phyloP scores from a whole-genome alignment of 345 rosid genomes.

The Populus tremula region DNA sequence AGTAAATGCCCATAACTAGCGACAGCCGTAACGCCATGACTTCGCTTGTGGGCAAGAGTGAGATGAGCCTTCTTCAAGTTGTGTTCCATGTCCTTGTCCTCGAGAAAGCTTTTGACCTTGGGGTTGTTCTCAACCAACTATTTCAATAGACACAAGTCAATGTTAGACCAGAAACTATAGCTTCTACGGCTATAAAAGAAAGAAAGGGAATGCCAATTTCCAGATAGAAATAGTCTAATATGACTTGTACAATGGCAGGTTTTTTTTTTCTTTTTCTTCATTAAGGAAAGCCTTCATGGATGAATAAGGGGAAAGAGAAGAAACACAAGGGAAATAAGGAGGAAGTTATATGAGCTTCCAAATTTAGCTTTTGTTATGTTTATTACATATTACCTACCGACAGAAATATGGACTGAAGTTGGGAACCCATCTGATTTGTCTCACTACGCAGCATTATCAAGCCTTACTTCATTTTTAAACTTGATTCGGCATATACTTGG shows the following conservation, averaged over 20 bases:
- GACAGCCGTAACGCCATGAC: conserved; percentile 80
- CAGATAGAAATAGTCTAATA: too few species aligned
- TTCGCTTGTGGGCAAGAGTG: conserved; percentile 90
- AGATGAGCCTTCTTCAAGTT: conserved; percentile 61
- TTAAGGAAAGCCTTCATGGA: not conserved
- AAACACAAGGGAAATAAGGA: not conserved
- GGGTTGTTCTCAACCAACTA: conserved; percentile 60
- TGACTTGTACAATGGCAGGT: too few species aligned
- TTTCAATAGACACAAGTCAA: not conserved
- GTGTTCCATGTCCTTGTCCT: conserved; percentile 48
- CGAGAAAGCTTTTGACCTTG: conserved; percentile 44
- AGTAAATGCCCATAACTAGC: conserved; percentile 60
- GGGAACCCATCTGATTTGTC: too few species aligned
- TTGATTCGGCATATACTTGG: not conserved
- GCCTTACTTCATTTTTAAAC: not conserved
- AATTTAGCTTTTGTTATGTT: not conserved
- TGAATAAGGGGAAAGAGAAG: not conserved
- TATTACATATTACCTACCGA: not conserved
- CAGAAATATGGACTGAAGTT: too few species aligned
- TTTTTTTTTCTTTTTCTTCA: too few species aligned
- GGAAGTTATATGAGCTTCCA: not conserved
- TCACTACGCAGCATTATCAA: not conserved
- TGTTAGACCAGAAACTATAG: not conserved
- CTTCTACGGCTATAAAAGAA: not conserved
- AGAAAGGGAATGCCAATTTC: too few species aligned